Evolutionary conservation across 305 asterid species (phyloP).

Genomic region (Rubia tinctorum): DNA sequence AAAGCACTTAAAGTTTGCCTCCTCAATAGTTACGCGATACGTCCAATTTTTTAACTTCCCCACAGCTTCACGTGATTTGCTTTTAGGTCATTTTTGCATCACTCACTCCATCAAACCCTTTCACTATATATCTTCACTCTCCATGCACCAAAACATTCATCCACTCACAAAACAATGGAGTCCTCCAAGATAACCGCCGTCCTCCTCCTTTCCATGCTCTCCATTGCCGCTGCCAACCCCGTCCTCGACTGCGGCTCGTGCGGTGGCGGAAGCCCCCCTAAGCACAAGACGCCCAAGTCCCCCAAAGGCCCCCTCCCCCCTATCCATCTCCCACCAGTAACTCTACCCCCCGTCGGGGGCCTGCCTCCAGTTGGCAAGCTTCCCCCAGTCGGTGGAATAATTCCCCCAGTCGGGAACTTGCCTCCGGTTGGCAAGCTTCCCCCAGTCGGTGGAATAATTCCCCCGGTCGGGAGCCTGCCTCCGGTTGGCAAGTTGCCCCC

Average conservation of each 20-base stretch:
- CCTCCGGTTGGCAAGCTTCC: conserved; percentile 13
- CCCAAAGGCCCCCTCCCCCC: conserved; percentile 25
- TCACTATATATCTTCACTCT: conserved; percentile 14
- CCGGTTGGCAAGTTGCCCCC: background rate
- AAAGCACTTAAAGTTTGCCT: no score
- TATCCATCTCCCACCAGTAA: background rate
- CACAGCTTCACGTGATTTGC: conserved; percentile 56
- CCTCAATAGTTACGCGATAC: no score
- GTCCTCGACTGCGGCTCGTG: conserved; percentile 53
- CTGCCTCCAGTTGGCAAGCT: background rate
- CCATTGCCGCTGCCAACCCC: conserved; percentile 40
- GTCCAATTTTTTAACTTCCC: no score
- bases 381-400: background rate
- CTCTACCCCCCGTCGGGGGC: background rate
- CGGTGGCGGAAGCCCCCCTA: conserved; percentile 32
- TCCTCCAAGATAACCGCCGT: conserved; percentile 40
- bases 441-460: background rate
- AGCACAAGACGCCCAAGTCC: conserved; percentile 16
- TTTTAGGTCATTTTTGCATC: conserved; percentile 42
- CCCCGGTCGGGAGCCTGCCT: conserved; percentile 16
- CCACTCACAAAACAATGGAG: conserved; percentile 33
- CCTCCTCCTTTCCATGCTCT: conserved; percentile 42
- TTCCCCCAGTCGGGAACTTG: background rate
- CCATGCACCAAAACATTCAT: conserved; percentile 24
- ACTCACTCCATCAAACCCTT: background rate